Percentiles rank a stretch among this genome's conserved stretches.
Conservation (phyloP, 192 early-diverging fungal genomes). For the Anaeromyces robustus region DNA sequence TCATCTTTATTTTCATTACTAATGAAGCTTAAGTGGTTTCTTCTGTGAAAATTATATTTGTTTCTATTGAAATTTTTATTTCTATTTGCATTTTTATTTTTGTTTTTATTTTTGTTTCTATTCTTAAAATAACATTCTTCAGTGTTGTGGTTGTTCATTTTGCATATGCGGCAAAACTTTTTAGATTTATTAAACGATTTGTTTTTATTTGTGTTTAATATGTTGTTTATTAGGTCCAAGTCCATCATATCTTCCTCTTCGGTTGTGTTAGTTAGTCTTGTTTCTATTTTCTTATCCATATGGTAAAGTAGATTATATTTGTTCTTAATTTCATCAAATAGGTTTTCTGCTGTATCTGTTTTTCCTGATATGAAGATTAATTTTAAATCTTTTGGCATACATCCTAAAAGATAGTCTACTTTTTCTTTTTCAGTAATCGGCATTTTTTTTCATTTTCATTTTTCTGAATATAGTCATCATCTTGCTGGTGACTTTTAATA, state of each 20-base stretch:
- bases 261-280: neutral
- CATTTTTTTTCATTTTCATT: neutral
- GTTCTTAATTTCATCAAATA: neutral
- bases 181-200: neutral
- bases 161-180: neutral
- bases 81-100: neutral
- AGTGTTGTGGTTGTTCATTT: neutral
- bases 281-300: neutral
- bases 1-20: neutral
- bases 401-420: no score
- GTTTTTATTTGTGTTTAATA: neutral
- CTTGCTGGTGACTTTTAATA: neutral
- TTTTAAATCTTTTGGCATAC: no score
- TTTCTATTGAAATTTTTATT: neutral
- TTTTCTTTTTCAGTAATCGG: no score
- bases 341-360: neutral
- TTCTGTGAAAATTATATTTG: neutral
- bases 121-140: neutral
- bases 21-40: neutral
- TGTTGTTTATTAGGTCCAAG: neutral
- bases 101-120: neutral
- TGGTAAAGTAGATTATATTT: neutral
- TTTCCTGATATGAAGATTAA: neutral
- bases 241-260: neutral
- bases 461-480: neutral